phyloP scores from a whole-genome alignment of 2,329 filamentous ascomycete genomes.

The Colletotrichum cereale region DNA sequence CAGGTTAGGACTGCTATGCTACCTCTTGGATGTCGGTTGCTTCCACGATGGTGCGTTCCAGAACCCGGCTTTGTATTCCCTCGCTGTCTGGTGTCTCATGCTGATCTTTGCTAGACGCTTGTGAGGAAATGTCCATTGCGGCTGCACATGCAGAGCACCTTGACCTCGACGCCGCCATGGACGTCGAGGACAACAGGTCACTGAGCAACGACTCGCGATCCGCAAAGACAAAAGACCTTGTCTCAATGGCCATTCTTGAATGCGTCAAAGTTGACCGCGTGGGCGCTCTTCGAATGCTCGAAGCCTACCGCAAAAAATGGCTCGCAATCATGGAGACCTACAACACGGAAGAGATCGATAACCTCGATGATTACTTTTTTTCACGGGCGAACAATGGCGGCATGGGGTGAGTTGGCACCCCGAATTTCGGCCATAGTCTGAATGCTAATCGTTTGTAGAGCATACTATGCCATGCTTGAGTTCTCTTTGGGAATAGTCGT shows the following conservation, averaged over 20 bases:
- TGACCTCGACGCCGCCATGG: slow-evolving; percentile 4
- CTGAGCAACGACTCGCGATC: background rate
- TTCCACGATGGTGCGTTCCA: too few species aligned
- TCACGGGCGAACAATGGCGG: background rate
- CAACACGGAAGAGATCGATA: slow-evolving; percentile 1
- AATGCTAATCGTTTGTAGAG: background rate
- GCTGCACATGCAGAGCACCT: slow-evolving; percentile 6
- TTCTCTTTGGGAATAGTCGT: background rate
- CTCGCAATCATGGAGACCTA: slow-evolving; percentile 1
- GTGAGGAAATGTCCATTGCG: slow-evolving; percentile 1
- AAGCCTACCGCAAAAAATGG: slow-evolving; percentile 6
- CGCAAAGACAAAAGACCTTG: slow-evolving; percentile 1
- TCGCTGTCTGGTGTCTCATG: background rate
- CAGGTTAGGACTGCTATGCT: background rate
- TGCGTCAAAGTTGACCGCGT: background rate
- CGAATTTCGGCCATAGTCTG: background rate
- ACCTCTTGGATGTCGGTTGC: background rate
- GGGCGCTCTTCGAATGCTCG: background rate
- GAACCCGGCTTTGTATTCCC: too few species aligned
- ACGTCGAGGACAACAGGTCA: background rate
- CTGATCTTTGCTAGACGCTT: background rate
- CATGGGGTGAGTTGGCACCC: background rate
- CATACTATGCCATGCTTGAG: slow-evolving; percentile 6
- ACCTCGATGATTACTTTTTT: slow-evolving; percentile 2
- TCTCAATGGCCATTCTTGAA: slow-evolving; percentile 3